phyloP scores from a whole-genome alignment of 495 filamentous ascomycete genomes.

The Neurospora sp. region DNA sequence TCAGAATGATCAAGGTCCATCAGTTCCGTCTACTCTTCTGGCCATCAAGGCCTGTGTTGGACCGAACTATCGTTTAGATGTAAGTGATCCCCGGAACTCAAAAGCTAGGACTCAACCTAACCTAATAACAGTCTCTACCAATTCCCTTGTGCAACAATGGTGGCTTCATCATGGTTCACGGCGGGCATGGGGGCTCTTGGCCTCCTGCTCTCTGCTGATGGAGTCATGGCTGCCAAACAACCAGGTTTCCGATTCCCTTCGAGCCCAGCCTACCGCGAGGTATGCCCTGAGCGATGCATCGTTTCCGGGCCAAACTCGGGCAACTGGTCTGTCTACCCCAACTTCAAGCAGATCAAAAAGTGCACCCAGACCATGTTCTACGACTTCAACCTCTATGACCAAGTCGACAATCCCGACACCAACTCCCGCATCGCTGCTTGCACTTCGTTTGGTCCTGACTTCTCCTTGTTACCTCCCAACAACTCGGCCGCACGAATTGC shows the following conservation, averaged over 20 bases:
- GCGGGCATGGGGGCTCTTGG: neutral
- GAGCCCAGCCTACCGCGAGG: neutral
- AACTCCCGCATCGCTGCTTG: constrained; percentile 25
- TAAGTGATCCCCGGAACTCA: neutral
- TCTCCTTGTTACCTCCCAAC: neutral
- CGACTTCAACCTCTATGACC: constrained; percentile 22
- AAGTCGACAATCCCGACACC: constrained; percentile 18
- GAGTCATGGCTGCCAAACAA: neutral
- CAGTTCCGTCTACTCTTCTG: neutral
- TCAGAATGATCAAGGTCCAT: neutral
- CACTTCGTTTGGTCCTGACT: constrained; percentile 16
- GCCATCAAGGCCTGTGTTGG: neutral
- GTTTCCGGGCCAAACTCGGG: constrained; percentile 18
- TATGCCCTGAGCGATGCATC: constrained; percentile 24
- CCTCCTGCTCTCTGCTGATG: neutral
- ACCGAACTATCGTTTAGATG: neutral
- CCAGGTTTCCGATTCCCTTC: neutral
- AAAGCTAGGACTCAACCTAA: neutral
- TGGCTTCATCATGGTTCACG: neutral
- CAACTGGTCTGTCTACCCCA: constrained; percentile 27
- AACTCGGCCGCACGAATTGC: neutral
- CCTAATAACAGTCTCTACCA: neutral
- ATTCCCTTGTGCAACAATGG: neutral
- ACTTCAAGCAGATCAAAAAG: constrained; percentile 12
- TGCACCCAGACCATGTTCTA: constrained; percentile 25